Percentiles rank a stretch among this genome's conserved stretches.
These are phyloP conservation scores for Vigna unguiculata DNA, from an alignment of 306 rosid genomes.

Conservation along the genomic window DNA sequence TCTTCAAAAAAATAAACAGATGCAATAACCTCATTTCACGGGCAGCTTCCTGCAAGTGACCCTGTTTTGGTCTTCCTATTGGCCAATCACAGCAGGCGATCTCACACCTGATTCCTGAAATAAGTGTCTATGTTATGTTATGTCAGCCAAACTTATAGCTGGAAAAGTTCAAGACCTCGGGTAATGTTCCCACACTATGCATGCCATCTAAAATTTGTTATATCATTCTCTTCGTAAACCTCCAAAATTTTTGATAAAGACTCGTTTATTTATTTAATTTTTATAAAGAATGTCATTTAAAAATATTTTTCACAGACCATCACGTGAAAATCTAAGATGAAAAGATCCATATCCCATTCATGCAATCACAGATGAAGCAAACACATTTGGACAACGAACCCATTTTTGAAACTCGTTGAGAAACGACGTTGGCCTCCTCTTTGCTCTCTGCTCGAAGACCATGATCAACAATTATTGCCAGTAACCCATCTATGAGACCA, in stretches of 20 bases:
- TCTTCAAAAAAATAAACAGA: neutral
- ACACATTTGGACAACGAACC: slow-evolving; percentile 49
- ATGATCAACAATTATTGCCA: slow-evolving; percentile 86
- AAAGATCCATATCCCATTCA: neutral
- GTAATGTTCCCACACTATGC: slow-evolving; percentile 30
- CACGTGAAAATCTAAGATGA: neutral
- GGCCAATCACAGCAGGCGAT: slow-evolving; percentile 78
- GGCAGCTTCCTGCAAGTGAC: slow-evolving; percentile 96
- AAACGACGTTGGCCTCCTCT: slow-evolving; percentile 75
- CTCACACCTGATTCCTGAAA: slow-evolving; percentile 81
- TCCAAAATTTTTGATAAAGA: neutral
- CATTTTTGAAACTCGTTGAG: slow-evolving; percentile 67
- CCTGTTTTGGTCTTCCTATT: slow-evolving; percentile 83
- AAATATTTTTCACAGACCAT: neutral
- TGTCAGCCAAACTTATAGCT: slow-evolving; percentile 36
- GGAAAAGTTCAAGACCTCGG: slow-evolving; percentile 24
- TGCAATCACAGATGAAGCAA: slow-evolving; percentile 38
- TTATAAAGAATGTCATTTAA: neutral
- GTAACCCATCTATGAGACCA: slow-evolving; percentile 69
- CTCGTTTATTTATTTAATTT: neutral
- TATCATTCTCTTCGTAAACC: neutral
- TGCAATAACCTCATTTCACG: slow-evolving; percentile 80
- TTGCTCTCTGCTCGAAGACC: slow-evolving; percentile 93
- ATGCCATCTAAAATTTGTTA: slow-evolving; percentile 5
- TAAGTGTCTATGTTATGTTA: neutral